Conservation (phyloP, 768 basidiomycete genomes). For the Suillus paluster region DNA sequence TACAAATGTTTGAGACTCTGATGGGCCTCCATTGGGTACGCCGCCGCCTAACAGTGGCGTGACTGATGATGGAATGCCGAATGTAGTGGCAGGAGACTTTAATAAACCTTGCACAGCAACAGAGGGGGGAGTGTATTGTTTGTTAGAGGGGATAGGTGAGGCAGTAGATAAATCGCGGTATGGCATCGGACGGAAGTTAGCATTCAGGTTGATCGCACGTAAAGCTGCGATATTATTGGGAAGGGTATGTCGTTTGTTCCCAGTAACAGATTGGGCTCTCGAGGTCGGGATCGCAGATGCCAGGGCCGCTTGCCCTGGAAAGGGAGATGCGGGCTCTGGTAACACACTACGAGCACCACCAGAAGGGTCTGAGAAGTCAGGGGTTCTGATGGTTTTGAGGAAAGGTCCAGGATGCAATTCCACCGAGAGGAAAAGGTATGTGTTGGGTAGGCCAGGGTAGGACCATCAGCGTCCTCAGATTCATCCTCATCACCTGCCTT, state of each 20-base stretch:
- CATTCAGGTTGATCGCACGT: constrained; percentile 28
- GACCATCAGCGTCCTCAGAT: constrained; percentile 18
- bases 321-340: constrained; percentile 82
- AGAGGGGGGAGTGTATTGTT: constrained; percentile 40
- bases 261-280: constrained; percentile 46
- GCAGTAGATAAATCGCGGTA: constrained; percentile 29
- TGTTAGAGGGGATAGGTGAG: constrained; percentile 12
- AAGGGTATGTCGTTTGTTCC: constrained; percentile 62
- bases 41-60: constrained; percentile 24
- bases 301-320: constrained; percentile 50
- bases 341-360: constrained; percentile 45
- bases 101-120: constrained; percentile 37
- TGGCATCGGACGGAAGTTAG: constrained; percentile 25
- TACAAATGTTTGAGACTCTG: constrained; percentile 27
- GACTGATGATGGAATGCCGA: constrained; percentile 38
- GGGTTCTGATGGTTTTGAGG: constrained; percentile 36
- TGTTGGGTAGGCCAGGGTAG: constrained; percentile 59
- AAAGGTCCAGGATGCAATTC: constrained; percentile 90
- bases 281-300: constrained; percentile 26
- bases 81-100: constrained; percentile 32
- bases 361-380: constrained; percentile 19
- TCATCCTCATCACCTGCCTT: constrained; percentile 21
- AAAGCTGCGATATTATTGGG: constrained; percentile 39
- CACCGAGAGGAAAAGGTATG: constrained; percentile 80
- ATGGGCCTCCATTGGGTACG: constrained; percentile 11